Base-by-base conservation (phyloP, 805 yeast species). In the Yarrowia sp. region DNA sequence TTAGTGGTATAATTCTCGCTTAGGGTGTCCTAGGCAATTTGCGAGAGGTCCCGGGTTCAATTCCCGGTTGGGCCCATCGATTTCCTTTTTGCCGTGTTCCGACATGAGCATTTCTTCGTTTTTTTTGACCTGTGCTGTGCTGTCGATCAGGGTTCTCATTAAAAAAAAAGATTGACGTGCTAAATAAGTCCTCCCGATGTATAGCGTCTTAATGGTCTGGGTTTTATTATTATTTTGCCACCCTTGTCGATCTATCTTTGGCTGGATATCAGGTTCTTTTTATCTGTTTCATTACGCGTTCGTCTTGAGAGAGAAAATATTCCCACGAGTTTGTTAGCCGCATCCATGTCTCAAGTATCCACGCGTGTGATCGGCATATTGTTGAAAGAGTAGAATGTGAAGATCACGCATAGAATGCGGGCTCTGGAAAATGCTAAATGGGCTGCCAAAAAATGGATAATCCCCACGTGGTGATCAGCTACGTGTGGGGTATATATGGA, bases 21-120 rank as follows among this genome's bases (percentile, higher is more conserved):
- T 51, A 51, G 58, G 58, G 58, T 51, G 42, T 51, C 58, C 58
- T 51, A 17, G 18, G 58, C 58, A 51, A 51, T 51, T 51, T 51
- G 58, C 58, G 58, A 51, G 58, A 51, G 58, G 58, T 51, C 58
- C 58, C 58, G 58, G 58, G 58, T 51, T 51, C 58, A 53, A 53
- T 53, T 53, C 60, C 60, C 60, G 58, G 58, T 51, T 51, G 58
- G 58, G 58, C 58, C 58, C 58, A 38, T 50, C n/a, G 18, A 4
- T 14, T 51, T n/a, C n/a, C n/a, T 38, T 22, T 35, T 38, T 18
- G 7, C 7, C n/a, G n/a, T n/a, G n/a, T n/a, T n/a, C n/a, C n/a
- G n/a, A n/a, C n/a, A n/a, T n/a, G 32, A 7, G 28, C 35, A 15
- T 32, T 9, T 18, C 18, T 36, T 50, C n/a, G n/a, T n/a, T n/a